phyloP scores from a whole-genome alignment of 2,329 filamentous ascomycete genomes.

The Fusarium agapanthi region DNA sequence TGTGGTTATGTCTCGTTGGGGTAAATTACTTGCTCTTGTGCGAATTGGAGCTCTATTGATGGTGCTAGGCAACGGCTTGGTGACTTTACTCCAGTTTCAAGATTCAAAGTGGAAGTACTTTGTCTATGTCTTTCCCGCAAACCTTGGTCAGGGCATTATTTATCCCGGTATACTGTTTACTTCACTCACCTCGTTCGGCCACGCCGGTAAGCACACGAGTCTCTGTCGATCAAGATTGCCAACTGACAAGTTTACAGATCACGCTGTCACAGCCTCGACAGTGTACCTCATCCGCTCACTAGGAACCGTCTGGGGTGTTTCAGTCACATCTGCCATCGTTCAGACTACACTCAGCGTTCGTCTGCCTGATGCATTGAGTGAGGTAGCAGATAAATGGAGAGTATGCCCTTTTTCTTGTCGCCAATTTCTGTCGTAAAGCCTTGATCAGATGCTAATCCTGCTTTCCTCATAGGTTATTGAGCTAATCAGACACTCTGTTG shows the following conservation, averaged over 20 bases:
- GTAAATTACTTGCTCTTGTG: slow-evolving; percentile 60
- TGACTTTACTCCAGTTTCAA: slow-evolving; percentile 58
- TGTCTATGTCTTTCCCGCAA: slow-evolving; percentile 65
- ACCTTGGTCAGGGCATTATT: slow-evolving; percentile 67
- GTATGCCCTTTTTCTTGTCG: slow-evolving; percentile 52
- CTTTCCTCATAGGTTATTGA: slow-evolving; percentile 62
- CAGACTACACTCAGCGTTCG: slow-evolving; percentile 67
- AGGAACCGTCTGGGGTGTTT: slow-evolving; percentile 71
- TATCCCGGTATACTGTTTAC: slow-evolving; percentile 69
- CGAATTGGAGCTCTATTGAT: slow-evolving; percentile 61
- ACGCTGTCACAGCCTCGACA: slow-evolving; percentile 69
- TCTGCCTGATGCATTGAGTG: slow-evolving; percentile 62
- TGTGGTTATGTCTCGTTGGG: slow-evolving; percentile 66
- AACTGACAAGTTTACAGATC: slow-evolving; percentile 53
- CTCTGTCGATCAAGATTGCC: background rate
- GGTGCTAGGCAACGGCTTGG: slow-evolving; percentile 61
- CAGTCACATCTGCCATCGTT: slow-evolving; percentile 68
- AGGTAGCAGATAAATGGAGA: slow-evolving; percentile 65
- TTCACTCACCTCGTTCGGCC: slow-evolving; percentile 69
- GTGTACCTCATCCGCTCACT: slow-evolving; percentile 71
- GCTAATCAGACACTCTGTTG: slow-evolving; percentile 68
- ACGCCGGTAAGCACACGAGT: slow-evolving; percentile 54
- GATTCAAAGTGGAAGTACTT: slow-evolving; percentile 65
- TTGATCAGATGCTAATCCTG: slow-evolving; percentile 24
- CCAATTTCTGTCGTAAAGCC: background rate